Conservation (phyloP, 768 basidiomycete genomes). For the Auricularia heimuer region DNA sequence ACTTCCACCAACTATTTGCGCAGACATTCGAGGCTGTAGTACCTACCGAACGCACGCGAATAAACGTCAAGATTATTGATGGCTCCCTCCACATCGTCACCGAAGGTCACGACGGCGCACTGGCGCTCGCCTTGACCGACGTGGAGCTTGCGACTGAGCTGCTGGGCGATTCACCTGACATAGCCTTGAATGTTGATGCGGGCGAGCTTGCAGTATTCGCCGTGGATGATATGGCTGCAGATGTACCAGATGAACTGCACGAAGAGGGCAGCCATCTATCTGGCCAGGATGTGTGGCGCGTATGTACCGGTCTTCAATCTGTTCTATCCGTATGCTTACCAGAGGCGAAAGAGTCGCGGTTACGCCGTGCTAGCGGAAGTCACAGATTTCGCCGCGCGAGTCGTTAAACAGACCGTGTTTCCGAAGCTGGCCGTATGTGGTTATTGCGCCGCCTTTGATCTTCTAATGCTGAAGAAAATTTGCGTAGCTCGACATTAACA, state of each 20-base stretch:
- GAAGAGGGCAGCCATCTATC: neutral
- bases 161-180: slow-evolving; percentile 52
- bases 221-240: slow-evolving; percentile 37
- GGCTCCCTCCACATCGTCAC: slow-evolving; percentile 55
- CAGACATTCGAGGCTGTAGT: slow-evolving; percentile 89
- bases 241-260: slow-evolving; percentile 2
- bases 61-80: slow-evolving; percentile 57
- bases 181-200: slow-evolving; percentile 39
- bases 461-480: neutral
- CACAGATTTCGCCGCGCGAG: slow-evolving; percentile 35
- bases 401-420: slow-evolving; percentile 18
- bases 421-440: neutral
- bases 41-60: slow-evolving; percentile 73
- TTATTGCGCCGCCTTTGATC: neutral
- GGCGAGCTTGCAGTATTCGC: slow-evolving; percentile 42
- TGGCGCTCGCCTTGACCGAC: slow-evolving; percentile 58
- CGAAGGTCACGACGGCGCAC: slow-evolving; percentile 48
- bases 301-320: slow-evolving; percentile 20
- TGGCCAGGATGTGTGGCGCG: slow-evolving; percentile 59
- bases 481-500: slow-evolving; percentile 45
- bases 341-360: slow-evolving; percentile 37
- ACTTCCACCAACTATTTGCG: slow-evolving; percentile 9
- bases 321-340: slow-evolving; percentile 1
- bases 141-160: slow-evolving; percentile 65
- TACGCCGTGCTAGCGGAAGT: slow-evolving; percentile 63